Base-by-base conservation (phyloP, 2,329 filamentous ascomycete species). In the Aspergillus unguis region DNA sequence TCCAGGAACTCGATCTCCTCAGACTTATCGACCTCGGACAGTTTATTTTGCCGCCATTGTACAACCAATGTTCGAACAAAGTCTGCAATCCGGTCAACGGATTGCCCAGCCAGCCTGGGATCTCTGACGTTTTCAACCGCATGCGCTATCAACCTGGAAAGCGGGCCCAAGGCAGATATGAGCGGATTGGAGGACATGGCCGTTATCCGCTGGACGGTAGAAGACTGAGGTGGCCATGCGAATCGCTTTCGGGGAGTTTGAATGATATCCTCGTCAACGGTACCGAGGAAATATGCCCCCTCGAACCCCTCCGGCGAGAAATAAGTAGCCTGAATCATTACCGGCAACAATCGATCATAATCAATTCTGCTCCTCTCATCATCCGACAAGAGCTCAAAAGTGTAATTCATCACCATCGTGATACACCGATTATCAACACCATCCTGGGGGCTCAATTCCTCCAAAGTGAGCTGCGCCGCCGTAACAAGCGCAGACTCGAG, bases 391-490 rank as follows among this genome's bases (percentile, higher is more conserved):
- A 87, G 76, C 3, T 87, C 85, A 60, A 95, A 92, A 1, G 84
- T 84, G 65, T 90, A 89, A 60, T 87, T 90, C 58, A 95, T 73
- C 0, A 88, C 85, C 62, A 94, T 78, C 0, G 85, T 81, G 29
- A 92, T 81, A 5, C 75, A 74, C 44, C 74, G 68, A 25, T 71
- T 71, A 41, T 80, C 82, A 50, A 79, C 62, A 3, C 79, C 78
- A 29, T 77, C 76, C 43, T 75, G 72, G 4, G 76, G 69, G 48
- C 77, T 71, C n/a, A 78, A 71, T 55, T 85, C 80, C 43, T 77
- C 71, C 35, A 95, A 71, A 0, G 90, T 85, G n/a, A 94, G 75
- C 63, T 94, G 92, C 1, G 85, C 78, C 7, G 90, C 89, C 31
- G 81, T 84, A 6, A 90, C 85, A 32, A 95, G 80, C 2, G 88